Conservation (phyloP, 148 eudicot genomes). For the Heliamphora exappendiculata region DNA sequence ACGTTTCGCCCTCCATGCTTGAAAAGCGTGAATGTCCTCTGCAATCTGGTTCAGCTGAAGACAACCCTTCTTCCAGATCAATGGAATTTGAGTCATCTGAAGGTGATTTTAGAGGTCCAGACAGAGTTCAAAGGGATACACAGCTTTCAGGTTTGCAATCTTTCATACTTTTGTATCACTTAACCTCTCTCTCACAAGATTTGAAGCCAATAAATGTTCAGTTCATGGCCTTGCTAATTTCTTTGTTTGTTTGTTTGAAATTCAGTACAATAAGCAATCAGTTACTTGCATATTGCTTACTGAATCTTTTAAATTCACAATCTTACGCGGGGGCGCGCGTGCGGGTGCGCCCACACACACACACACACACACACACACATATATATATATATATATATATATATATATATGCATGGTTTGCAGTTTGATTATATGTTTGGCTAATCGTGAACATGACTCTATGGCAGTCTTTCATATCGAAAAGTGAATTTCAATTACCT, state of each 20-base stretch:
- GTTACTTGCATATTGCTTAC: not conserved
- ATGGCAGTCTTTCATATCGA: too few relatives aligned
- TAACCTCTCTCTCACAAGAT: not conserved
- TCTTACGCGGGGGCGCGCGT: too few relatives aligned
- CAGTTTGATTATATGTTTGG: too few relatives aligned
- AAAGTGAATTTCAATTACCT: too few relatives aligned
- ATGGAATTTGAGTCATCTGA: not conserved
- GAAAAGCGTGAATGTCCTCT: not conserved
- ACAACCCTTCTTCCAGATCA: not conserved
- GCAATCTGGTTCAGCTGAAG: conserved; percentile 13
- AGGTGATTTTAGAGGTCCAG: conserved; percentile 6
- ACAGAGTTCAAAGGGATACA: conserved; percentile 6
- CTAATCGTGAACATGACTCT: too few relatives aligned
- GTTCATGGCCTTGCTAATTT: not conserved
- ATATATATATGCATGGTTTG: not conserved
- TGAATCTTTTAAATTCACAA: not conserved
- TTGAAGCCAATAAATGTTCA: not conserved
- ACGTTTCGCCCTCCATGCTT: not conserved
- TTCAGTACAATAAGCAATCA: not conserved
- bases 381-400: not conserved
- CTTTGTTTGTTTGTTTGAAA: not conserved
- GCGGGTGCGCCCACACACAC: too few relatives aligned
- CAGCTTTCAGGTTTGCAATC: conserved; percentile 19
- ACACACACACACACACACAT: not conserved
- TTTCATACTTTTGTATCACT: not conserved